Evolutionary conservation across 805 yeast species (phyloP).

Genomic region (Starmera quercuum): DNA sequence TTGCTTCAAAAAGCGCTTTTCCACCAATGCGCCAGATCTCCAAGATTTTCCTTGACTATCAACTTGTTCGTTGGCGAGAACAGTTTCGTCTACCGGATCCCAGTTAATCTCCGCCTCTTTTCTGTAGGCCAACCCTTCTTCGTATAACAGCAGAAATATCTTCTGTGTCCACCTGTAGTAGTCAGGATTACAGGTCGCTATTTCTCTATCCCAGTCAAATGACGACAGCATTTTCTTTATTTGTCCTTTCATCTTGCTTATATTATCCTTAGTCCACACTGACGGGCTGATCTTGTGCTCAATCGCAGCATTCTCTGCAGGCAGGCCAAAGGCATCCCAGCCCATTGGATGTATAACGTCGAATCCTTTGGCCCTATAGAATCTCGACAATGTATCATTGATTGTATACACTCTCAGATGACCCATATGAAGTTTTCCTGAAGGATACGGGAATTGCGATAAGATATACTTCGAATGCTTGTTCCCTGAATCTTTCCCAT

Average conservation of each 20-base stretch:
- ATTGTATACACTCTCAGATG: slow-evolving; percentile 91
- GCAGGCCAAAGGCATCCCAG: slow-evolving; percentile 98
- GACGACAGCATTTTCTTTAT: slow-evolving; percentile 71
- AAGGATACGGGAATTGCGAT: slow-evolving; percentile 95
- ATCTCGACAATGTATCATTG: slow-evolving; percentile 77
- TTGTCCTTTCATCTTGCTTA: slow-evolving; percentile 80
- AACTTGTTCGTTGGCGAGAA: slow-evolving; percentile 93
- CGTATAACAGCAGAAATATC: slow-evolving; percentile 64
- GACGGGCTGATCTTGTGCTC: slow-evolving; percentile 75
- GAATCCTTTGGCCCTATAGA: slow-evolving; percentile 65
- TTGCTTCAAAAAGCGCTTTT: slow-evolving; percentile 71
- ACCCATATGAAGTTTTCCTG: slow-evolving; percentile 89
- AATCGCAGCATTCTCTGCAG: slow-evolving; percentile 97
- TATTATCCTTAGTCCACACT: slow-evolving; percentile 76
- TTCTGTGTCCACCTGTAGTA: slow-evolving; percentile 92
- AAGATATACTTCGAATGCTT: slow-evolving; percentile 49
- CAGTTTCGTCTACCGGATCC: slow-evolving; percentile 96
- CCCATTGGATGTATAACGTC: slow-evolving; percentile 95
- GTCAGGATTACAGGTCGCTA: slow-evolving; percentile 78
- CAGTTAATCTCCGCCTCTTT: slow-evolving; percentile 88
- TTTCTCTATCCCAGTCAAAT: slow-evolving; percentile 91
- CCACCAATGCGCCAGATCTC: slow-evolving; percentile 96
- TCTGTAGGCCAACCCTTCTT: slow-evolving; percentile 79
- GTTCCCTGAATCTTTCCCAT: slow-evolving; percentile 5
- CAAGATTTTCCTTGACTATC: slow-evolving; percentile 87